Conservation (phyloP, 352 stramenopile species). For the Phytophthora kernoviae region DNA sequence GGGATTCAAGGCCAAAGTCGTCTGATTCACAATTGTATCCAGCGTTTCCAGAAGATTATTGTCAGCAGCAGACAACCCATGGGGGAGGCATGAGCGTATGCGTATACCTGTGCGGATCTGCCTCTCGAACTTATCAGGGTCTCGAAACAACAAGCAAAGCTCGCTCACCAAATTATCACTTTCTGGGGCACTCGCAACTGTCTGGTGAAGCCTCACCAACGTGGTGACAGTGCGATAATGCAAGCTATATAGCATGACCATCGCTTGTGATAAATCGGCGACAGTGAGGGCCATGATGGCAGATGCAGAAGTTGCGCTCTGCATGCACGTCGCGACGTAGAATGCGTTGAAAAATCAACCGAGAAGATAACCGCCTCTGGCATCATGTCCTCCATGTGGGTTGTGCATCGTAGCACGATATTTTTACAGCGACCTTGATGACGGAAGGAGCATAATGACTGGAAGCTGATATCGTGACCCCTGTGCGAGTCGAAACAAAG, state of each 20-base stretch:
- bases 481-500: neutral
- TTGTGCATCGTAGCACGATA: conserved; percentile 2
- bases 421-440: conserved; percentile 30
- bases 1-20: neutral
- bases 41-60: conserved; percentile 6
- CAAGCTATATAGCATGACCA: conserved; percentile 15
- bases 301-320: conserved; percentile 14
- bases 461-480: conserved; percentile 5
- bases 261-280: conserved; percentile 14
- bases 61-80: conserved; percentile 6
- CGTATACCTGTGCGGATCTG: conserved; percentile 6
- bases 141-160: conserved; percentile 4
- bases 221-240: conserved; percentile 10
- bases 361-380: conserved; percentile 21
- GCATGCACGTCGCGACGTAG: conserved; percentile 26
- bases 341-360: conserved; percentile 26
- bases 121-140: neutral
- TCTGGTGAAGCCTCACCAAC: neutral
- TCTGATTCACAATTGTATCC: neutral
- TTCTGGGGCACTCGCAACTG: neutral
- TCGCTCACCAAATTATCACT: conserved; percentile 1
- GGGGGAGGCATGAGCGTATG: conserved; percentile 6
- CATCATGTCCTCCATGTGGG: conserved; percentile 17
- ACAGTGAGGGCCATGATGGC: conserved; percentile 7
- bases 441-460: conserved; percentile 16